Conservation (phyloP, 176 grass and related monocot genomes). For the Areca catechu region DNA sequence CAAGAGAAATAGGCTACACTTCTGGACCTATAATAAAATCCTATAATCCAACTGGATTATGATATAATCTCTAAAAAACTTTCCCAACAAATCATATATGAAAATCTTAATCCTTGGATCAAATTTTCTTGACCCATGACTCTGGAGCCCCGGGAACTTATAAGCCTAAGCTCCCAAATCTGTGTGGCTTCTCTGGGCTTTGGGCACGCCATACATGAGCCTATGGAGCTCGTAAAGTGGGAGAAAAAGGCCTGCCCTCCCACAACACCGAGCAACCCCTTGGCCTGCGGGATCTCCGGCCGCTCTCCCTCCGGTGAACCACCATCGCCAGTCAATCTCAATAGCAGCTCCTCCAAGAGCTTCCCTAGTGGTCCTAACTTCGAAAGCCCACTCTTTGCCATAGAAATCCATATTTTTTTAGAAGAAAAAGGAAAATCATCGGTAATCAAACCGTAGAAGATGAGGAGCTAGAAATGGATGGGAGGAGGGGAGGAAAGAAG, state of each 20-base stretch:
- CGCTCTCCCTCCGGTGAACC: slow-evolving; percentile 5
- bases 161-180: too few relatives aligned
- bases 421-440: background rate
- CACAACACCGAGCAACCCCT: slow-evolving; percentile 46
- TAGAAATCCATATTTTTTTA: slow-evolving; percentile 45
- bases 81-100: too few relatives aligned
- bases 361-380: slow-evolving; percentile 41
- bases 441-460: background rate
- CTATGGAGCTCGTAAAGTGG: slow-evolving; percentile 88
- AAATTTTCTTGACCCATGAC: too few relatives aligned
- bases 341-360: slow-evolving; percentile 39
- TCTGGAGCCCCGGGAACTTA: too few relatives aligned
- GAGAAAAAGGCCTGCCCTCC: slow-evolving; percentile 67
- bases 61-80: too few relatives aligned
- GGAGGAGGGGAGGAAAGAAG: background rate
- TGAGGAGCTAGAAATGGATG: background rate
- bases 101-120: too few relatives aligned
- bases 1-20: too few relatives aligned
- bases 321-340: slow-evolving; percentile 25
- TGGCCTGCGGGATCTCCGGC: slow-evolving; percentile 60
- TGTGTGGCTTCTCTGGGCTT: too few relatives aligned
- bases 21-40: too few relatives aligned
- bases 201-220: too few relatives aligned
- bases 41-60: too few relatives aligned
- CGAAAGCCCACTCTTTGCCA: slow-evolving; percentile 24